Evolutionary conservation across 2,329 filamentous ascomycete genomes (phyloP), one percentile per base, ranked within the genome.

Genomic region (Monosporascus sp.): DNA sequence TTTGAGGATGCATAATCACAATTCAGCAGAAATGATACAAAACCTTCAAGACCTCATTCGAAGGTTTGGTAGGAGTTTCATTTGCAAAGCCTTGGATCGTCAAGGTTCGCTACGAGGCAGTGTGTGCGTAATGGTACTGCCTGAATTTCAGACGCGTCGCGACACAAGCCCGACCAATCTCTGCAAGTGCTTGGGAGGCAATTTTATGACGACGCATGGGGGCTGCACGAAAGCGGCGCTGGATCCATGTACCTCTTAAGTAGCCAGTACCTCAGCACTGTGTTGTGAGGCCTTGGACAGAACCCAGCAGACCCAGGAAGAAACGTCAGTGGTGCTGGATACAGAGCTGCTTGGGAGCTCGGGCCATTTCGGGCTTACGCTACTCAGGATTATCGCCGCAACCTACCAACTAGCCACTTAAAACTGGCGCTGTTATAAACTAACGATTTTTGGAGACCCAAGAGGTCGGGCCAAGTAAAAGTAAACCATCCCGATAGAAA

Each of bases 251-350:
- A 63, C 48, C 56, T 8, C 50, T 55, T 38, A 58, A 43, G 63
- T 65, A 64, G 20, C 55, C 62, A 62, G 63, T 65, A 48, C 49
- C 9, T 27, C 4, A 2, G 38, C 54, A 65, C 63, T 63, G 63
- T 63, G 38, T 50, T 27, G 37, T 40, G 40, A 17, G 22, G 41
- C 31, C 35, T 43, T 7, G 19, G 48, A 31, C 24, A 17, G 27
- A 35, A 35, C 5, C 9, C 31, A 35, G 9, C 31, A 35, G 31
- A 35, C 31, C 31, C 2, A 14, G 31, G 11, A 5, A 35, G 31
- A 35, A 35, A 35, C 5, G 11, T 35, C 11, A 35, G 11, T 35
- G 9, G 11, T 14, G 4, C 31, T 35, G 11, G 9, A 35, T 35
- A 35, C 26, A 5, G 11, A 11, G 27, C 9, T 14, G 9, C 27